Percentiles rank a stretch among this genome's conserved stretches.
These are phyloP conservation scores for Mucor sp. DNA, from an alignment of 371 early-diverging fungal species.

Conservation along the genomic window DNA sequence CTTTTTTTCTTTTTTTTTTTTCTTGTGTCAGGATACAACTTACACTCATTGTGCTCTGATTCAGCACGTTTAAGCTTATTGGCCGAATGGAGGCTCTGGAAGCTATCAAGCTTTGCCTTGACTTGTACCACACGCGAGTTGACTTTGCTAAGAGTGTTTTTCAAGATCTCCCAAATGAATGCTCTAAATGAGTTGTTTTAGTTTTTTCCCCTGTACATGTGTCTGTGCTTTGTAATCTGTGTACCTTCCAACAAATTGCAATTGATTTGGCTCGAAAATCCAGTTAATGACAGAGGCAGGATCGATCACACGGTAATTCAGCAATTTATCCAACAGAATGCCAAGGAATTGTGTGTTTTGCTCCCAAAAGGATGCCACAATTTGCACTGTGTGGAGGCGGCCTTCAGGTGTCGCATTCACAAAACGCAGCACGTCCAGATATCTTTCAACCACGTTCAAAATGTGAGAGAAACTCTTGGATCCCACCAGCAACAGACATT, in stretches of 20 bases:
- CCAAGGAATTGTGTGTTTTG: conserved; percentile 85
- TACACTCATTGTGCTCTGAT: conserved; percentile 37
- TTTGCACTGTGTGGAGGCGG: conserved; percentile 71
- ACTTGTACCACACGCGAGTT: conserved; percentile 81
- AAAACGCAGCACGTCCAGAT: conserved; percentile 67
- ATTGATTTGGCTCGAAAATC: conserved; percentile 66
- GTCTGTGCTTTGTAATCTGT: background rate
- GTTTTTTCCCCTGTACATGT: background rate
- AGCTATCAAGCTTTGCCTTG: conserved; percentile 52
- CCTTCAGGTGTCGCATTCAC: conserved; percentile 63
- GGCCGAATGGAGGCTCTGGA: conserved; percentile 34
- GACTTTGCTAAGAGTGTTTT: conserved; percentile 81
- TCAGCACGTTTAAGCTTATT: conserved; percentile 38
- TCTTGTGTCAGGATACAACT: background rate
- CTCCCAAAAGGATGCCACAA: conserved; percentile 83
- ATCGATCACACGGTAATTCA: conserved; percentile 92
- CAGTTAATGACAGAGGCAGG: conserved; percentile 78
- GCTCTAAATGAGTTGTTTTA: conserved; percentile 31
- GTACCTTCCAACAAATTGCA: conserved; percentile 58
- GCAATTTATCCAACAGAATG: conserved; percentile 86
- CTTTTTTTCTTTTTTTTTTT: background rate
- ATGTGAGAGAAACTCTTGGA: conserved; percentile 94
- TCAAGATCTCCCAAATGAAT: conserved; percentile 79
- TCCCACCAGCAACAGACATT: conserved; percentile 82
- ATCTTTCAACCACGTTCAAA: conserved; percentile 86